Conservation (phyloP, 106 monocot genomes). For the Allium cepa region DNA sequence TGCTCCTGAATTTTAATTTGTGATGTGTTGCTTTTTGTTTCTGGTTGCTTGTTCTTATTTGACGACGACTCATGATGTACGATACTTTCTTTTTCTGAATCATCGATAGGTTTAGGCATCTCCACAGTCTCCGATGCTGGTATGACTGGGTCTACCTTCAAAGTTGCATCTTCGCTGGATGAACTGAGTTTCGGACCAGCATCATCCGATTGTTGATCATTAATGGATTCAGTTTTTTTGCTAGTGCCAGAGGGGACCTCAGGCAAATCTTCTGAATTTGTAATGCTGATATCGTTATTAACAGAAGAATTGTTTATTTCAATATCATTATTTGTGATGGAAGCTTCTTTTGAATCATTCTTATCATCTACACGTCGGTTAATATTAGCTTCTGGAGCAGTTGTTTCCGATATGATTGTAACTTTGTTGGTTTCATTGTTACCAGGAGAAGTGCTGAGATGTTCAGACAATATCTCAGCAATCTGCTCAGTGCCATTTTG, state of each 20-base stretch:
- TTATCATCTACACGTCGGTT: conserved; percentile 11
- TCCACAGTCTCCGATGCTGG: conserved; percentile 28
- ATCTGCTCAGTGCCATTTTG: conserved; percentile 11
- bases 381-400: conserved; percentile 4
- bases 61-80: conserved; percentile 17
- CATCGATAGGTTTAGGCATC: conserved; percentile 3
- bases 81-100: conserved; percentile 24
- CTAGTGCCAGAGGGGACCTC: conserved; percentile 17
- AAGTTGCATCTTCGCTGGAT: conserved; percentile 13
- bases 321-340: conserved; percentile 20
- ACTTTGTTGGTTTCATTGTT: conserved; percentile 17
- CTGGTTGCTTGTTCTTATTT: conserved; percentile 23
- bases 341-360: conserved; percentile 16
- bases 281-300: conserved; percentile 6
- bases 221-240: conserved; percentile 14
- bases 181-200: conserved; percentile 13
- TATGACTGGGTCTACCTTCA: conserved; percentile 20
- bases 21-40: conserved; percentile 12
- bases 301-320: conserved; percentile 14
- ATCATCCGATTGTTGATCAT: conserved; percentile 19
- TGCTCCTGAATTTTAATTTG: conserved; percentile 69
- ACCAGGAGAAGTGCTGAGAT: neutral
- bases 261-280: conserved; percentile 15
- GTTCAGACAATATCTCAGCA: conserved; percentile 13
- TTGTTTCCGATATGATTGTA: conserved; percentile 3